A percentile compares a stretch with the other conserved stretches of the same genome.
Conservation (phyloP, 2,329 filamentous ascomycete genomes). For the Colletotrichum tamarilloi region DNA sequence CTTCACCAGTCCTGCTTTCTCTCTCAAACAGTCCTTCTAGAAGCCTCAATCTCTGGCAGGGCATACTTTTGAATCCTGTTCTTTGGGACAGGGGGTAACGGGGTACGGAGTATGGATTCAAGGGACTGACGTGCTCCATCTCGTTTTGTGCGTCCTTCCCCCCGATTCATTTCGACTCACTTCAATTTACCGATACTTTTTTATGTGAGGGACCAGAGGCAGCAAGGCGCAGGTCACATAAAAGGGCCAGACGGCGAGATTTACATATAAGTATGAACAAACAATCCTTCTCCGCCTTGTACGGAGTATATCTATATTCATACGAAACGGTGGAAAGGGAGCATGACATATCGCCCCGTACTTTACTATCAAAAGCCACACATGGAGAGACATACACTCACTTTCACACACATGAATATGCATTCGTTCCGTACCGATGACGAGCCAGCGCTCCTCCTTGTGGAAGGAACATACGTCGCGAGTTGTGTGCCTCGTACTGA, state of each 20-base stretch:
- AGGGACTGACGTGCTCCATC: slow-evolving; percentile 6
- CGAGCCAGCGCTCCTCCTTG: not conserved
- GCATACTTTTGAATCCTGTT: not conserved
- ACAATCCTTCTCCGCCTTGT: not conserved
- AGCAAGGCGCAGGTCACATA: not conserved
- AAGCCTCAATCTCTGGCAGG: slow-evolving; percentile 3
- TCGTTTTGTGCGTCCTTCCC: slow-evolving; percentile 6
- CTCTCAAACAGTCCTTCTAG: slow-evolving; percentile 5
- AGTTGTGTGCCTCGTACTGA: slow-evolving; percentile 11
- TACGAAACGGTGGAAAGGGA: not conserved
- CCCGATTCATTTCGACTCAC: not conserved
- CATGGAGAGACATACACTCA: not conserved
- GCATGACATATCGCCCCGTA: not conserved
- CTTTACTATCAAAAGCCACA: not conserved
- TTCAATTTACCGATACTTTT: not conserved
- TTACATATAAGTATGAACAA: not conserved
- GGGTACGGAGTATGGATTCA: not conserved
- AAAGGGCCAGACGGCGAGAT: not conserved
- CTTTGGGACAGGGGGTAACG: not conserved
- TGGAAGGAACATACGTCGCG: slow-evolving; percentile 19
- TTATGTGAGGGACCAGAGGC: not conserved
- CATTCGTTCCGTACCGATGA: not conserved
- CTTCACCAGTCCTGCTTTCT: not conserved
- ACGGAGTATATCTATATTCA: not conserved
- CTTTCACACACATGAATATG: not conserved